These are phyloP conservation scores for Globisporangium okanoganense DNA, from an alignment of 352 stramenopile genomes.

Conservation along the genomic window DNA sequence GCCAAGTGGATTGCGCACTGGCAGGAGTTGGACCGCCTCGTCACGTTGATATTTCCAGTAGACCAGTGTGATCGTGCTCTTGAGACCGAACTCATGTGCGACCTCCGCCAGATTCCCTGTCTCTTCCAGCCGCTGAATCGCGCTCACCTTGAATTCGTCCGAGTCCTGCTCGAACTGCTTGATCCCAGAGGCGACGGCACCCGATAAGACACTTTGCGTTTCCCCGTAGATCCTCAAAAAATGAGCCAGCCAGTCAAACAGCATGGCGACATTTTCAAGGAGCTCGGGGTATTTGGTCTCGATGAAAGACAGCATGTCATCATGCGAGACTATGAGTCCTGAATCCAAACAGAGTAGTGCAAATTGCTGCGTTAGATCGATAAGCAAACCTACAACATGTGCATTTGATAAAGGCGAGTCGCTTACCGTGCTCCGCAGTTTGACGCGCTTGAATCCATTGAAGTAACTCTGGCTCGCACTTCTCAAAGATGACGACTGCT, in stretches of 20 bases:
- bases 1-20: background rate
- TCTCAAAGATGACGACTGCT: slow-evolving; percentile 21
- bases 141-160: slow-evolving; percentile 13
- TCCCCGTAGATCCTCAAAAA: slow-evolving; percentile 31
- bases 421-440: slow-evolving; percentile 19
- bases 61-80: slow-evolving; percentile 55
- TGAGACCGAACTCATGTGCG: slow-evolving; percentile 42
- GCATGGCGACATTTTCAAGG: slow-evolving; percentile 35
- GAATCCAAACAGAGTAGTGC: background rate
- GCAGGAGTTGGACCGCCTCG: slow-evolving; percentile 26
- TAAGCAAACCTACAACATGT: background rate
- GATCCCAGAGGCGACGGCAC: background rate
- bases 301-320: slow-evolving; percentile 69
- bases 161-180: slow-evolving; percentile 10
- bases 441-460: slow-evolving; percentile 44
- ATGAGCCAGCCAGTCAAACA: slow-evolving; percentile 60
- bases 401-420: background rate
- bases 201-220: slow-evolving; percentile 14
- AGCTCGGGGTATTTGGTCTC: slow-evolving; percentile 54
- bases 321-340: slow-evolving; percentile 24
- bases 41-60: slow-evolving; percentile 45
- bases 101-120: slow-evolving; percentile 27
- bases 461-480: slow-evolving; percentile 45
- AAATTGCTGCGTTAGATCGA: background rate
- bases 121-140: slow-evolving; percentile 21